Percentiles rank a stretch among this genome's conserved stretches.
phyloP scores from a whole-genome alignment of 2,329 filamentous ascomycete species.

The Cladosporium sp. region DNA sequence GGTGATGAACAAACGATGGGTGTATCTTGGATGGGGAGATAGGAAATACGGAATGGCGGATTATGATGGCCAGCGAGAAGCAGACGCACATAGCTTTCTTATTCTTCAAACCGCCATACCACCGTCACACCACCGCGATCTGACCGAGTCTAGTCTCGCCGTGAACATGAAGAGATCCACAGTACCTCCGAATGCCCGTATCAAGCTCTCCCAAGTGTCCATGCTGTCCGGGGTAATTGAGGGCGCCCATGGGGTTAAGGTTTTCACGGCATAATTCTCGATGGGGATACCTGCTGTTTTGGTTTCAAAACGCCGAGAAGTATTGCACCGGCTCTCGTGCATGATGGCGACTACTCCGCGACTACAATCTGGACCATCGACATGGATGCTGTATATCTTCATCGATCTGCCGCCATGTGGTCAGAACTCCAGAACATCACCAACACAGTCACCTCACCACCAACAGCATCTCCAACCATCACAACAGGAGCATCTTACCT shows the following conservation, averaged over 20 bases:
- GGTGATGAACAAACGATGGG: neutral
- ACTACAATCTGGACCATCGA: neutral
- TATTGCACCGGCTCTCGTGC: neutral
- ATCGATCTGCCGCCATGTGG: conserved; percentile 18
- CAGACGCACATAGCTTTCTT: conserved; percentile 20
- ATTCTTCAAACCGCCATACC: conserved; percentile 8
- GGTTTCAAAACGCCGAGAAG: conserved; percentile 1
- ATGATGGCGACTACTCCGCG: conserved; percentile 8
- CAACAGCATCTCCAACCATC: neutral
- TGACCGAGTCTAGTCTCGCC: conserved; percentile 20
- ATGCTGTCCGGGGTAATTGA: neutral
- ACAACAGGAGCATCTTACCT: conserved; percentile 6
- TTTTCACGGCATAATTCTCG: neutral
- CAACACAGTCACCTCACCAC: conserved; percentile 1
- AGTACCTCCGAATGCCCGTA: conserved; percentile 11
- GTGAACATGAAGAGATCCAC: conserved; percentile 1
- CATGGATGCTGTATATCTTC: conserved; percentile 19
- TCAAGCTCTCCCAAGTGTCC: neutral
- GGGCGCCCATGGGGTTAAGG: conserved; percentile 11
- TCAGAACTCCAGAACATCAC: conserved; percentile 13
- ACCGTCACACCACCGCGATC: conserved; percentile 15
- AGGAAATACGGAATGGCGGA: neutral
- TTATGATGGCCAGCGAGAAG: neutral
- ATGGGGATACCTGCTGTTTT: conserved; percentile 18
- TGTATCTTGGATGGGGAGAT: neutral